Conservation (phyloP, 2,329 filamentous ascomycete genomes). For the Cytospora piceicola region DNA sequence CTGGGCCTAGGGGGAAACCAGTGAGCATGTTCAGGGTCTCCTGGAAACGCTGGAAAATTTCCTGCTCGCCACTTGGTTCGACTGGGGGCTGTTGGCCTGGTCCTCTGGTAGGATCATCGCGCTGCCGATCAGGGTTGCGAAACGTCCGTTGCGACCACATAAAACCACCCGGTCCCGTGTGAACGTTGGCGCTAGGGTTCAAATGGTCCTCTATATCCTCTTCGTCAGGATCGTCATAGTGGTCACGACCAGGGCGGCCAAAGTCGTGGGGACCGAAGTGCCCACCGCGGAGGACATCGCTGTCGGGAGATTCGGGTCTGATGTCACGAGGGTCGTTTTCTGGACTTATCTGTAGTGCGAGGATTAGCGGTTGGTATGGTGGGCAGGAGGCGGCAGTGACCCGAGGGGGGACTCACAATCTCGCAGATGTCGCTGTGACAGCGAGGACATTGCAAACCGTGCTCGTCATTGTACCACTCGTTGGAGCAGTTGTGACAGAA, state of each 20-base stretch:
- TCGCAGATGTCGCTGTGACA: slow-evolving; percentile 82
- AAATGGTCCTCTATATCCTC: slow-evolving; percentile 59
- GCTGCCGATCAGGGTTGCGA: slow-evolving; percentile 19
- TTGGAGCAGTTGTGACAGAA: slow-evolving; percentile 82
- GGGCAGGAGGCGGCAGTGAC: background rate
- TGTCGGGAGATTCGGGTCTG: slow-evolving; percentile 37
- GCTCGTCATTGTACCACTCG: slow-evolving; percentile 79
- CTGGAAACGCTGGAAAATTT: slow-evolving; percentile 47
- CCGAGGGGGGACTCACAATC: slow-evolving; percentile 63
- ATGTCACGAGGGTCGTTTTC: slow-evolving; percentile 65
- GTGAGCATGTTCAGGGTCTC: slow-evolving; percentile 45
- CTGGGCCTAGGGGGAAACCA: slow-evolving; percentile 40
- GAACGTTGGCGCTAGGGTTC: slow-evolving; percentile 31
- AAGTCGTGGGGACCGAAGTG: slow-evolving; percentile 14
- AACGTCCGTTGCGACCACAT: slow-evolving; percentile 44
- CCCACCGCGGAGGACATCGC: slow-evolving; percentile 5
- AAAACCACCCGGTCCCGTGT: slow-evolving; percentile 46
- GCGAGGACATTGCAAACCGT: slow-evolving; percentile 71
- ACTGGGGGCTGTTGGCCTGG: slow-evolving; percentile 14
- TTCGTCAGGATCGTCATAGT: slow-evolving; percentile 52
- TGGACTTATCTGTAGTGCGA: slow-evolving; percentile 49
- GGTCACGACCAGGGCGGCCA: slow-evolving; percentile 33
- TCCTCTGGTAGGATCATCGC: slow-evolving; percentile 8
- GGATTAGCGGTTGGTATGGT: slow-evolving; percentile 26
- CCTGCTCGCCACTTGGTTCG: slow-evolving; percentile 40